phyloP scores from a whole-genome alignment of 1,284 basidiomycete genomes.

The Cutaneotrichosporon cavernicola region DNA sequence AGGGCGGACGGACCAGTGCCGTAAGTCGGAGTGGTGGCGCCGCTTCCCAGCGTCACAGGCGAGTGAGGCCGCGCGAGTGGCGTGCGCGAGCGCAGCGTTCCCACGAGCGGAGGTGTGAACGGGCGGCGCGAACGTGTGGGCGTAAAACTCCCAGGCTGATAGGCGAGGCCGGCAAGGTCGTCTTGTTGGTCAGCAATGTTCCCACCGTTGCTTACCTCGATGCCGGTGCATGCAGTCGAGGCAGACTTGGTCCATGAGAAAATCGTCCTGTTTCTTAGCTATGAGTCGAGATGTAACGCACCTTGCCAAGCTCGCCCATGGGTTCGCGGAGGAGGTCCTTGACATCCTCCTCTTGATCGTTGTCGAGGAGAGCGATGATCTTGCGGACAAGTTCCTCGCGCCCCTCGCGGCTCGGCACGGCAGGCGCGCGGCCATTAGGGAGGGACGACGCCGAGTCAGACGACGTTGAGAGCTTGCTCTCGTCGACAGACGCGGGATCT shows the following conservation, averaged over 20 bases:
- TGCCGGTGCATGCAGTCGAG: conserved; percentile 53
- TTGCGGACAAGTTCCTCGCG: conserved; percentile 61
- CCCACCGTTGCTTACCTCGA: conserved; percentile 56
- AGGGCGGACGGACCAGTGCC: conserved; percentile 53
- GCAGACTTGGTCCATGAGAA: conserved; percentile 53
- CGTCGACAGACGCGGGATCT: conserved; percentile 10
- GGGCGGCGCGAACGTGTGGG: conserved; percentile 44
- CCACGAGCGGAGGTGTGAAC: conserved; percentile 50
- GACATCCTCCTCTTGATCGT: conserved; percentile 81
- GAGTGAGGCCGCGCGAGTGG: conserved; percentile 48
- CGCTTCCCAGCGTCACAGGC: conserved; percentile 29
- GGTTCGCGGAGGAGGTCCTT: conserved; percentile 69
- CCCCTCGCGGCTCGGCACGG: conserved; percentile 28
- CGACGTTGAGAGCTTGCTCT: neutral
- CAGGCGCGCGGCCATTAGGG: conserved; percentile 2
- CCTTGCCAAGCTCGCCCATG: conserved; percentile 71
- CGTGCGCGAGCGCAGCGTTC: conserved; percentile 48
- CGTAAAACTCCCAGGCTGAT: conserved; percentile 44
- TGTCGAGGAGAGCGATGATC: conserved; percentile 68
- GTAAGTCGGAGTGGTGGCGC: conserved; percentile 54
- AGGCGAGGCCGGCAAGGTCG: conserved; percentile 49
- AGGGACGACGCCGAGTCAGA: neutral
- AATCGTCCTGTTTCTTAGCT: conserved; percentile 41
- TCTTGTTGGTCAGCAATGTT: conserved; percentile 32
- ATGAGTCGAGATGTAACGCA: conserved; percentile 37